Percentiles rank a stretch among this genome's conserved stretches.
Conservation (phyloP, 345 rosid genomes). For the Excoecaria cochinchinensis region DNA sequence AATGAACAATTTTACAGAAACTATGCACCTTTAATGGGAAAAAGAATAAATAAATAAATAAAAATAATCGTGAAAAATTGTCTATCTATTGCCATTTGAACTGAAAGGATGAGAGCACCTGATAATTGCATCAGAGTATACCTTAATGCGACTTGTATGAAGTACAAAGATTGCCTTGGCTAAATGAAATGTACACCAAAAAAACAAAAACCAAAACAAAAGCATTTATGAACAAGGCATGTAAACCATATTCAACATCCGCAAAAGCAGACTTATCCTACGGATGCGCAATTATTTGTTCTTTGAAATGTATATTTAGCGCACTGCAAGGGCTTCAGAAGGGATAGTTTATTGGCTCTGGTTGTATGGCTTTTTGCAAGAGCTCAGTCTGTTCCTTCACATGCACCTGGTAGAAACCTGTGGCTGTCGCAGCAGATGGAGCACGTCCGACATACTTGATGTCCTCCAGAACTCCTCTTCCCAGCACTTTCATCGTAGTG, state of each 20-base stretch:
- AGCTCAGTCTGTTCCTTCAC: conserved; percentile 63
- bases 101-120: too few relatives aligned
- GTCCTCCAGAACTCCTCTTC: conserved; percentile 57
- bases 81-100: too few relatives aligned
- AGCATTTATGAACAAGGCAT: not conserved
- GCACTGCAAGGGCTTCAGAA: conserved; percentile 8
- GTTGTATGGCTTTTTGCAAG: conserved; percentile 57
- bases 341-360: conserved; percentile 41
- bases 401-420: conserved; percentile 59
- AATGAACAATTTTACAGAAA: too few relatives aligned
- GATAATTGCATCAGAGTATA: too few relatives aligned
- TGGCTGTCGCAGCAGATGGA: conserved; percentile 79
- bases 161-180: too few relatives aligned
- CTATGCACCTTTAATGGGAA: too few relatives aligned
- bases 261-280: not conserved
- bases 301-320: not conserved
- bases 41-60: too few relatives aligned
- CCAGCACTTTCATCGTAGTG: conserved; percentile 51
- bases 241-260: not conserved
- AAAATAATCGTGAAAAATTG: too few relatives aligned
- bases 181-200: too few relatives aligned
- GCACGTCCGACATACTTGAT: conserved; percentile 65
- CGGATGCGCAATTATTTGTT: not conserved
- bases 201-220: too few relatives aligned
- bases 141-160: too few relatives aligned